Base-by-base conservation (phyloP, 139 green algal genomes). In the Asterochloris sp. region DNA sequence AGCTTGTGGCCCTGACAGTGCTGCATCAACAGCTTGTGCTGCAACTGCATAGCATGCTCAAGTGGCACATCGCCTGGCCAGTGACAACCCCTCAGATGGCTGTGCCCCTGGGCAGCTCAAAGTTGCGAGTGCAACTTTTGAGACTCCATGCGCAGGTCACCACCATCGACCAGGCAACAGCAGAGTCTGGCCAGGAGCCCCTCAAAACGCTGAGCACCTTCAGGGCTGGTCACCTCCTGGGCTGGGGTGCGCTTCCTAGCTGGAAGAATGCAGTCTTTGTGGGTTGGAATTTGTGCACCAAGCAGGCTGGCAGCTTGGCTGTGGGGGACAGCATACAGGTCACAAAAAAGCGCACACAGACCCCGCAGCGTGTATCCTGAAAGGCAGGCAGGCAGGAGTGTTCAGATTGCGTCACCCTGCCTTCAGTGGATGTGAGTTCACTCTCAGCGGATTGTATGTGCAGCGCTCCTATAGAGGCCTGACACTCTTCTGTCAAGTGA, bases 101-200 rank as follows among this genome's bases (percentile, higher is more conserved):
- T 4, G 66, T 26, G 24, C 23, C 14, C 1, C 69, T 76, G 23
- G 23, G 23, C 14, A 29, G 24, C 23, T 54, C 69, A 76, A 28
- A 15, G 23, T 15, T 38, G 23, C 14, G 69, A 1, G 14, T 54
- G 69, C n/a, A 76, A 76, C 8, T 10, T 28, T 69, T 82, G 78
- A 66, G 13, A 38, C 19, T 61, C 14, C 29, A 13, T 62, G 26
- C 14, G 47, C 78, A 94, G 86, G 80, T 96, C 60, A 91, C 93
- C 17, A 94, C 90, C 10, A 93, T 93, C 54, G 73, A 97, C 78
- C 93, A 91, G 67, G 83, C 86, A 0, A 97, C 93, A 0, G 88
- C 68, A 11, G 85, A 89, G 62, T 82, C 83, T 4, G 91, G 91
- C 8, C 69, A 90, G 23, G 90, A 96, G 85, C 90, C 92, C 0